These are phyloP conservation scores for Fusarium lateritium DNA, from an alignment of 2,329 filamentous ascomycete genomes.

Conservation along the genomic window DNA sequence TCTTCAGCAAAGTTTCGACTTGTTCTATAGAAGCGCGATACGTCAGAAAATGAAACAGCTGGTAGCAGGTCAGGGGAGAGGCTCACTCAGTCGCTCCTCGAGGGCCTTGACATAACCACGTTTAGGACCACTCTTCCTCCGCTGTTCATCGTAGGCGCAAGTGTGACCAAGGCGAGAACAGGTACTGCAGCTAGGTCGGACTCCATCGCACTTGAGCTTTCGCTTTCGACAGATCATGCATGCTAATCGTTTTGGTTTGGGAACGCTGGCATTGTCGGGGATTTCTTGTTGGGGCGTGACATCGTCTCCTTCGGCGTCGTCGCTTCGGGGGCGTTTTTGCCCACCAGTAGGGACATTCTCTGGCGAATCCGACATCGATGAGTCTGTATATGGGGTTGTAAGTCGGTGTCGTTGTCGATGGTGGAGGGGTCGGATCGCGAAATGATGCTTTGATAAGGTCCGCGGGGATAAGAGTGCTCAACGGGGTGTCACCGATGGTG, in stretches of 20 bases:
- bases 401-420: slow-evolving; percentile 7
- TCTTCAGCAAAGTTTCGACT: slow-evolving; percentile 92
- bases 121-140: slow-evolving; percentile 95
- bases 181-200: slow-evolving; percentile 87
- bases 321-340: slow-evolving; percentile 48
- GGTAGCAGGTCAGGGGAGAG: slow-evolving; percentile 2
- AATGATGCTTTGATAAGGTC: slow-evolving; percentile 25
- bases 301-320: slow-evolving; percentile 54
- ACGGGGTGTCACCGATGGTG: slow-evolving; percentile 21
- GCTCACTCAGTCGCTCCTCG: slow-evolving; percentile 90
- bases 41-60: slow-evolving; percentile 39
- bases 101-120: slow-evolving; percentile 94
- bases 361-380: slow-evolving; percentile 56
- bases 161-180: slow-evolving; percentile 89
- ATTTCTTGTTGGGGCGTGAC: slow-evolving; percentile 57
- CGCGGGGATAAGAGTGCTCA: slow-evolving; percentile 30
- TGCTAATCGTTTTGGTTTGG: slow-evolving; percentile 92
- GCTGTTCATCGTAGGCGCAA: slow-evolving; percentile 91
- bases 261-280: slow-evolving; percentile 70
- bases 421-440: slow-evolving; percentile 22
- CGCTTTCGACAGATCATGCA: slow-evolving; percentile 95
- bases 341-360: slow-evolving; percentile 55
- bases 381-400: slow-evolving; percentile 8
- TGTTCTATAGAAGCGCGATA: slow-evolving; percentile 73
- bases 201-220: slow-evolving; percentile 91